Evolutionary conservation across 2,329 filamentous ascomycete species (phyloP).

Genomic region (Exserohilum rostratum): DNA sequence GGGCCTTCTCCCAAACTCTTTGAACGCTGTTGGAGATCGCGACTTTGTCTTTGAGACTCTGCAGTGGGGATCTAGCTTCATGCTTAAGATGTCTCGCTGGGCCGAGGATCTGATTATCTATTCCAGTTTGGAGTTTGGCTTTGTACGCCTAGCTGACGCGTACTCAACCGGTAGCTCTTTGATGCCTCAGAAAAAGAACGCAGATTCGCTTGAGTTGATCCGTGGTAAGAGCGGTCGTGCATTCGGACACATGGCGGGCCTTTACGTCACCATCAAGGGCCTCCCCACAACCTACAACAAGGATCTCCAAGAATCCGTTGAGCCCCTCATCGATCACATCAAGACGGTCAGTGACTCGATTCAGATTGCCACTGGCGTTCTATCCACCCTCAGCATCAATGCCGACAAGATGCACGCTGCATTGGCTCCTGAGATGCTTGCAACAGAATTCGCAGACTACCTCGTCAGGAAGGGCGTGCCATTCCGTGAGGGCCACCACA

Average conservation of each 20-base stretch:
- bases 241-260: conserved; percentile 80
- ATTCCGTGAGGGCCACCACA: conserved; percentile 81
- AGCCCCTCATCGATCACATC: conserved; percentile 83
- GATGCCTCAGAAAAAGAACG: conserved; percentile 88
- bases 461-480: conserved; percentile 71
- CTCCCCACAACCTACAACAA: conserved; percentile 88
- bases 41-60: conserved; percentile 85
- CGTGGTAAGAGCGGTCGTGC: conserved; percentile 77
- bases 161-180: conserved; percentile 78
- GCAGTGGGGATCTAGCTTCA: conserved; percentile 79
- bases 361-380: conserved; percentile 80
- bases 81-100: conserved; percentile 80
- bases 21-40: conserved; percentile 75
- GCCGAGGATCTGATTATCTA: conserved; percentile 88
- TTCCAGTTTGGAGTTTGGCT: conserved; percentile 76
- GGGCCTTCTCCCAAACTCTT: conserved; percentile 74
- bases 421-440: conserved; percentile 82
- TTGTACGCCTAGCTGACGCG: conserved; percentile 76
- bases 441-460: conserved; percentile 71
- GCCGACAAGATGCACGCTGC: conserved; percentile 80
- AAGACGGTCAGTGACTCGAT: conserved; percentile 83
- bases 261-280: conserved; percentile 78
- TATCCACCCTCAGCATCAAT: conserved; percentile 72
- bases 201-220: conserved; percentile 74
- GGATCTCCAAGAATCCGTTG: conserved; percentile 85